Conservation (phyloP, 345 rosid species). For the Aegle marmelos region DNA sequence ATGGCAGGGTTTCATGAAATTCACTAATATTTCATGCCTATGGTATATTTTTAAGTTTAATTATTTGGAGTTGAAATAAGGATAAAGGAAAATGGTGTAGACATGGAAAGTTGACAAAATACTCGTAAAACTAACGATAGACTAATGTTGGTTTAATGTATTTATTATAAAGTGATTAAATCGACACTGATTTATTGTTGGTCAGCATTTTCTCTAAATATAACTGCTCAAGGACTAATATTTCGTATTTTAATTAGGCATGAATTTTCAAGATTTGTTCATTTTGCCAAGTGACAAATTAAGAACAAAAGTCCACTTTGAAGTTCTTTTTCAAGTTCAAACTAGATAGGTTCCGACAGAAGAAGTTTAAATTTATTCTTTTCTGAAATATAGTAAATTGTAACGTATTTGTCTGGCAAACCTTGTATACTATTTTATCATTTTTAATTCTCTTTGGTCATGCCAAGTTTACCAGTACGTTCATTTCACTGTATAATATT, state of each 20-base stretch:
- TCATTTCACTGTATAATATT: background rate
- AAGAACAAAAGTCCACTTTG: conserved; percentile 26
- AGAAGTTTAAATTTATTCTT: background rate
- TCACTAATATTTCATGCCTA: no score
- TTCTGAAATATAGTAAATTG: background rate
- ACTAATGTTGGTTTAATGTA: background rate
- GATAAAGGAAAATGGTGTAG: no score
- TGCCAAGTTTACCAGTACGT: background rate
- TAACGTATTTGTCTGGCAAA: background rate
- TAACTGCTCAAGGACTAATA: background rate
- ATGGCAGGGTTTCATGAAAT: background rate
- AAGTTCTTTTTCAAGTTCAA: conserved; percentile 18
- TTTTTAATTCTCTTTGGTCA: background rate
- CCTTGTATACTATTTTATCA: background rate
- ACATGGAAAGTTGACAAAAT: no score
- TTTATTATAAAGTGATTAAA: background rate
- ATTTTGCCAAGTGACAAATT: conserved; percentile 23
- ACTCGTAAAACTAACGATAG: no score
- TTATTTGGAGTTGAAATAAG: no score
- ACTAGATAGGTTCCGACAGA: conserved; percentile 7
- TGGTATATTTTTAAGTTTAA: no score
- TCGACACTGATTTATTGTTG: no score
- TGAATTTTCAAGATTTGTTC: background rate
- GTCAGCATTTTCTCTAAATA: no score
- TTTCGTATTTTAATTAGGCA: background rate